phyloP scores from a whole-genome alignment of 2,329 filamentous ascomycete species.

The Malbranchea zuffiana region DNA sequence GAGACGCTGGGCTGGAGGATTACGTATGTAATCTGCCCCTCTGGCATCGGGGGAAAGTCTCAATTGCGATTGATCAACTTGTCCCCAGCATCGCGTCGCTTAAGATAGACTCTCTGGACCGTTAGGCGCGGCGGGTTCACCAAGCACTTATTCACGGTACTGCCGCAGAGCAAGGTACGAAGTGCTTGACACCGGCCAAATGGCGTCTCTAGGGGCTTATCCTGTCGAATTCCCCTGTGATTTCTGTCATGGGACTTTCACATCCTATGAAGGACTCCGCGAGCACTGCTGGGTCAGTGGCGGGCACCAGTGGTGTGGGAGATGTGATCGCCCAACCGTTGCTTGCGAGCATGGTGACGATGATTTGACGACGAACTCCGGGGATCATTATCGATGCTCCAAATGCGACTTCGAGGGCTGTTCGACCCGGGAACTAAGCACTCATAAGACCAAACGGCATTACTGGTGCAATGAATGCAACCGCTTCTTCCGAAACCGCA shows the following conservation, averaged over 20 bases:
- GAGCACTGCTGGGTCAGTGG: conserved; percentile 1
- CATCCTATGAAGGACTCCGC: background rate
- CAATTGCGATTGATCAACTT: too few species aligned
- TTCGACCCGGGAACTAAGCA: conserved; percentile 1
- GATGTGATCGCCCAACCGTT: conserved; percentile 3
- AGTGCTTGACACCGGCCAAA: too few species aligned
- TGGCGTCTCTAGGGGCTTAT: too few species aligned
- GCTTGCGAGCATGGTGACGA: background rate
- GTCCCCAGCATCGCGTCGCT: too few species aligned
- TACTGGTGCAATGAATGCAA: conserved; percentile 13
- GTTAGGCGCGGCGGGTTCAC: too few species aligned
- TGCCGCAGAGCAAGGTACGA: too few species aligned
- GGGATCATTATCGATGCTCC: background rate
- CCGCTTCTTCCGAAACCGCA: conserved; percentile 12
- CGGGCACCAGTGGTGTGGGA: conserved; percentile 2
- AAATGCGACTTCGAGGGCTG: conserved; percentile 3
- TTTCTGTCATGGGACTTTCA: background rate
- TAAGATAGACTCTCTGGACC: too few species aligned
- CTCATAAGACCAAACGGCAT: conserved; percentile 12
- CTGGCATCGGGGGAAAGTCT: too few species aligned
- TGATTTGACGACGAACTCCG: background rate
- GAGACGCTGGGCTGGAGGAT: too few species aligned
- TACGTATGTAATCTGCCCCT: too few species aligned
- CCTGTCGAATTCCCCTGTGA: background rate
- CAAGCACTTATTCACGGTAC: too few species aligned